A percentile compares a stretch with the other conserved stretches of the same genome.
These are phyloP conservation scores for Phytomonas sp. DNA, from an alignment of 208 protist species.

Conservation along the genomic window DNA sequence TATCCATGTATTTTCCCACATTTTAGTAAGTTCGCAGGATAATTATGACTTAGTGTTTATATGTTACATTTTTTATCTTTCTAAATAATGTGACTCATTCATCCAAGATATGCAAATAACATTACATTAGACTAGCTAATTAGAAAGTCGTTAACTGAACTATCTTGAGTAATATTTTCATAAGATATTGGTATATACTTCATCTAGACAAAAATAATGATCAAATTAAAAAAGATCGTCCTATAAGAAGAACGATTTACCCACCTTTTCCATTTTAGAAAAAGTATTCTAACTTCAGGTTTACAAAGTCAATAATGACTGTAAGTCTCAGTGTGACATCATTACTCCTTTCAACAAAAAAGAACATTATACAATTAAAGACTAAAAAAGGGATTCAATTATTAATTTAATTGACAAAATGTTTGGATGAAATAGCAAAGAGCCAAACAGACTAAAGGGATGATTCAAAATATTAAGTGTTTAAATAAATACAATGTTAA, in stretches of 20 bases:
- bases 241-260: neutral
- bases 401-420: neutral
- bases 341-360: neutral
- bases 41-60: neutral
- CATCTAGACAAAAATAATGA: constrained; percentile 1
- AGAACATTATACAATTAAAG: neutral
- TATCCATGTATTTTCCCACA: neutral
- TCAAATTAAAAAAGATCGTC: constrained; percentile 7
- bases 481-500: neutral
- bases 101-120: constrained; percentile 3
- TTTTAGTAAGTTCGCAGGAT: neutral
- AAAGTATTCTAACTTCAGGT: neutral
- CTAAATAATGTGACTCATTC: neutral
- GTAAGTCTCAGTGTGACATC: neutral
- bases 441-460: neutral
- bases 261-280: constrained; percentile 4
- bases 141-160: constrained; percentile 9
- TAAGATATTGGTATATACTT: constrained; percentile 5
- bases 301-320: neutral
- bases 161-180: neutral
- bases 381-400: neutral
- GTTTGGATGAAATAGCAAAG: neutral
- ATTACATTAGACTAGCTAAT: neutral
- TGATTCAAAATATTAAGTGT: neutral
- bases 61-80: neutral